phyloP scores from a whole-genome alignment of 2,329 filamentous ascomycete genomes.

The Botrytis sinoallii region DNA sequence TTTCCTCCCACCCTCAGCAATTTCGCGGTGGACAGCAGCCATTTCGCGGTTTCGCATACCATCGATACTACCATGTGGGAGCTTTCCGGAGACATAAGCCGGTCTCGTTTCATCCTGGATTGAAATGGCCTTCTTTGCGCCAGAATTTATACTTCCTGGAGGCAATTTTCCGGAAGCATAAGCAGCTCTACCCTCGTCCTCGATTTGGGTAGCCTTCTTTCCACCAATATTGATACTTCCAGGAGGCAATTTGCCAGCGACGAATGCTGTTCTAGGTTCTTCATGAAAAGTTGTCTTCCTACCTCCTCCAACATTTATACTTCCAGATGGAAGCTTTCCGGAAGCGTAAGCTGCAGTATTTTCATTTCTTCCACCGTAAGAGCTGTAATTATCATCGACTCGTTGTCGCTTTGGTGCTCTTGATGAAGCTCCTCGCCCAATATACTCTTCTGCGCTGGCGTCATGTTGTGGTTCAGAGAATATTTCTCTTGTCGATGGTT shows the following conservation, averaged over 20 bases:
- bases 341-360: slow-evolving; percentile 32
- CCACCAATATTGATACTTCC: slow-evolving; percentile 35
- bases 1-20: slow-evolving; percentile 40
- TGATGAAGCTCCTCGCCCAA: slow-evolving; percentile 30
- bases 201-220: slow-evolving; percentile 24
- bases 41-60: slow-evolving; percentile 32
- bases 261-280: slow-evolving; percentile 23
- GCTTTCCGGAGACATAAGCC: slow-evolving; percentile 34
- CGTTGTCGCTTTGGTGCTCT: slow-evolving; percentile 46
- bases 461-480: slow-evolving; percentile 33
- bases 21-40: slow-evolving; percentile 22
- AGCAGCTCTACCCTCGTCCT: slow-evolving; percentile 25
- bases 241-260: slow-evolving; percentile 39
- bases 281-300: slow-evolving; percentile 23
- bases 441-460: slow-evolving; percentile 35
- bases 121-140: slow-evolving; percentile 26
- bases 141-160: slow-evolving; percentile 38
- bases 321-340: slow-evolving; percentile 41
- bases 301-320: slow-evolving; percentile 28
- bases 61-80: slow-evolving; percentile 32
- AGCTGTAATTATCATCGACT: slow-evolving; percentile 34
- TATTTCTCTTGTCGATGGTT: slow-evolving; percentile 30
- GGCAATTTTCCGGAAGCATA: slow-evolving; percentile 39
- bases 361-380: slow-evolving; percentile 23
- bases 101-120: slow-evolving; percentile 28